Conservation (phyloP, 139 green algal species). For the Picochlorum sp. region DNA sequence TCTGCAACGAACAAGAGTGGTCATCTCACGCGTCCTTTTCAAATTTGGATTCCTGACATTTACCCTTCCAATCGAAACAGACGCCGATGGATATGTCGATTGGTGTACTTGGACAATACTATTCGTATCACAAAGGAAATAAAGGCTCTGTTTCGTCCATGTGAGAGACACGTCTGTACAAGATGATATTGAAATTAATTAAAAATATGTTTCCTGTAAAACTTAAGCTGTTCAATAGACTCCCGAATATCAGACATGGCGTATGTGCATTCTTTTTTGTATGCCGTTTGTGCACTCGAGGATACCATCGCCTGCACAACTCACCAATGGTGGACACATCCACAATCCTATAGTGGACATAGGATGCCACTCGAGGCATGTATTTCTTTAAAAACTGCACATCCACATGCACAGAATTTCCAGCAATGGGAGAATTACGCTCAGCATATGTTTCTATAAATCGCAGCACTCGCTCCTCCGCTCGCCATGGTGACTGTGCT, state of each 20-base stretch:
- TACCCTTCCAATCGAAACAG: conserved; percentile 20
- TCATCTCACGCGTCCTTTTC: conserved; percentile 34
- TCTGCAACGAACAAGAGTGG: conserved; percentile 39
- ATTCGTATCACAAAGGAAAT: conserved; percentile 54
- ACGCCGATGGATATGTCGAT: conserved; percentile 57
- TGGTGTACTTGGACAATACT: conserved; percentile 70
- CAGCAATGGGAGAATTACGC: conserved; percentile 36
- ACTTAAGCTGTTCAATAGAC: conserved; percentile 74
- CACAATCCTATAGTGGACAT: conserved; percentile 83
- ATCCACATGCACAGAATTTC: conserved; percentile 84
- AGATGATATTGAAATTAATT: conserved; percentile 15
- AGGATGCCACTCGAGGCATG: conserved; percentile 71
- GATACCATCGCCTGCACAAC: conserved; percentile 51
- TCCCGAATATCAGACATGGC: conserved; percentile 84
- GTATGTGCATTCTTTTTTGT: conserved; percentile 65
- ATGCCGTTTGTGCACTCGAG: conserved; percentile 40
- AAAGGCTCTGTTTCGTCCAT: conserved; percentile 47
- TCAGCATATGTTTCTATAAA: conserved; percentile 55
- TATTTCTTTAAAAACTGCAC: conserved; percentile 70
- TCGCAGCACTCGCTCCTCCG: conserved; percentile 59
- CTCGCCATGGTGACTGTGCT: conserved; percentile 51
- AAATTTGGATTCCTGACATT: conserved; percentile 37
- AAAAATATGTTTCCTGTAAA: conserved; percentile 74
- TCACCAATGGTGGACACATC: conserved; percentile 82
- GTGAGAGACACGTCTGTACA: conserved; percentile 10